Conservation (phyloP, 2,329 filamentous ascomycete genomes). For the Ceratocystis colombiana region DNA sequence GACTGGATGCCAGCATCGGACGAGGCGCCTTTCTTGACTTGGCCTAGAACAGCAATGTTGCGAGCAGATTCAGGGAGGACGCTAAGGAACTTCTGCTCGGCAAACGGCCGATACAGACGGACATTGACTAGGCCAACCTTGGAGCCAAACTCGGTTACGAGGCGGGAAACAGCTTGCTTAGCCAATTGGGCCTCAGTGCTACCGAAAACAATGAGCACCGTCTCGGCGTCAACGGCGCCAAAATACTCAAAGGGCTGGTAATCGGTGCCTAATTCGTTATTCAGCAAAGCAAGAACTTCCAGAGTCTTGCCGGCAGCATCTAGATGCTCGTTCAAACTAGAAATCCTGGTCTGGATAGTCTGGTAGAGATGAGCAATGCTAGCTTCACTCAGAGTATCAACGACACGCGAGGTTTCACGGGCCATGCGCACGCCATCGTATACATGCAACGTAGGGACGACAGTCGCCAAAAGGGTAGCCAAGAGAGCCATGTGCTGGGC, state of each 20-base stretch:
- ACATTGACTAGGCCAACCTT: slow-evolving; percentile 85
- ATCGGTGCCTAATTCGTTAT: slow-evolving; percentile 83
- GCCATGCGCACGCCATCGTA: slow-evolving; percentile 80
- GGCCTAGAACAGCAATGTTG: slow-evolving; percentile 76
- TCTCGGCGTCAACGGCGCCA: slow-evolving; percentile 68
- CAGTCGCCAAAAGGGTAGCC: slow-evolving; percentile 65
- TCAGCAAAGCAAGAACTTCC: slow-evolving; percentile 63
- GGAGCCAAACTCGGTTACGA: slow-evolving; percentile 56
- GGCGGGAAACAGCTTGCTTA: slow-evolving; percentile 63
- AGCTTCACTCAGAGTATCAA: slow-evolving; percentile 66
- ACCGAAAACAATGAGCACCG: slow-evolving; percentile 84
- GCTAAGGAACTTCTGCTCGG: slow-evolving; percentile 85
- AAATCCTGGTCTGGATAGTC: slow-evolving; percentile 51
- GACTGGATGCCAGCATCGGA: slow-evolving; percentile 69
- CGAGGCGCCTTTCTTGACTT: slow-evolving; percentile 65
- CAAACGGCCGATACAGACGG: slow-evolving; percentile 86
- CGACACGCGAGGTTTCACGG: slow-evolving; percentile 69
- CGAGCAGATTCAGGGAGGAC: slow-evolving; percentile 64
- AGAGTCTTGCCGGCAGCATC: slow-evolving; percentile 63
- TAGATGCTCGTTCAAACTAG: slow-evolving; percentile 56
- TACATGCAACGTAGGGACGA: slow-evolving; percentile 75
- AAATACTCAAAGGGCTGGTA: slow-evolving; percentile 92
- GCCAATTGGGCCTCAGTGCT: slow-evolving; percentile 81
- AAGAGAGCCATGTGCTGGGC: slow-evolving; percentile 92
- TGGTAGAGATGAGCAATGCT: slow-evolving; percentile 61